These are phyloP conservation scores for Pterocarpus santalinus DNA, from an alignment of 306 rosid genomes.

Conservation along the genomic window DNA sequence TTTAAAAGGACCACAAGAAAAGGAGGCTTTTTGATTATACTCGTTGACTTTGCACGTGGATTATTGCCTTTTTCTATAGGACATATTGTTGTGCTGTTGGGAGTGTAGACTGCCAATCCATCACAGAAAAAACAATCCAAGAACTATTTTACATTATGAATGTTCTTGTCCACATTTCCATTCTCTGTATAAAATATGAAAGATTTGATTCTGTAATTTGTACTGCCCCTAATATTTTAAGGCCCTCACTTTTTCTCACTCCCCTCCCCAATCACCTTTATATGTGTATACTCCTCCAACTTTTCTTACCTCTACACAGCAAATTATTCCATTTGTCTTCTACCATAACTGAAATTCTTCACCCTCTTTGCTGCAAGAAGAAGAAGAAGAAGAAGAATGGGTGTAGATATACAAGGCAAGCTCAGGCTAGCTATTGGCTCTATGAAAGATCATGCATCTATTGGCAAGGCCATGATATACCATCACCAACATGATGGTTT, in stretches of 20 bases:
- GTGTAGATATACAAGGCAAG: slow-evolving; percentile 60
- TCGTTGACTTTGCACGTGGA: slow-evolving; percentile 60
- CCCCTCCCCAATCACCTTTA: slow-evolving; percentile 47
- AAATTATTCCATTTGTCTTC: slow-evolving; percentile 39
- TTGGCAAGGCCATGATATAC: slow-evolving; percentile 68
- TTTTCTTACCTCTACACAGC: slow-evolving; percentile 46
- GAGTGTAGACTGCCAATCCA: slow-evolving; percentile 37
- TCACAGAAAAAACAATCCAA: slow-evolving; percentile 40
- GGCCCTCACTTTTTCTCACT: slow-evolving; percentile 32
- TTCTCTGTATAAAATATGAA: slow-evolving; percentile 43
- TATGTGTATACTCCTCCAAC: slow-evolving; percentile 44
- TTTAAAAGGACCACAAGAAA: slow-evolving; percentile 47
- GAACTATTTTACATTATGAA: slow-evolving; percentile 43
- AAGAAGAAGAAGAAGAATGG: slow-evolving; percentile 43
- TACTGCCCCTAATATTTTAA: slow-evolving; percentile 32
- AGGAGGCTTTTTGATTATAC: slow-evolving; percentile 49
- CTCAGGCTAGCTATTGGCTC: slow-evolving; percentile 61
- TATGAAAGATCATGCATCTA: slow-evolving; percentile 69
- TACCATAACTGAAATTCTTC: slow-evolving; percentile 35
- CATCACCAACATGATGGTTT: slow-evolving; percentile 57
- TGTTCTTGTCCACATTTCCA: slow-evolving; percentile 51
- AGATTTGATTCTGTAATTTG: slow-evolving; percentile 60
- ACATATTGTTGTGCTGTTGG: slow-evolving; percentile 44
- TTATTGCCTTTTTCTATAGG: slow-evolving; percentile 36
- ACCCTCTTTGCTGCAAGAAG: not conserved